A percentile compares a stretch with the other conserved stretches of the same genome.
phyloP scores from a whole-genome alignment of 2,329 filamentous ascomycete species.

The Botrytis byssoidea region DNA sequence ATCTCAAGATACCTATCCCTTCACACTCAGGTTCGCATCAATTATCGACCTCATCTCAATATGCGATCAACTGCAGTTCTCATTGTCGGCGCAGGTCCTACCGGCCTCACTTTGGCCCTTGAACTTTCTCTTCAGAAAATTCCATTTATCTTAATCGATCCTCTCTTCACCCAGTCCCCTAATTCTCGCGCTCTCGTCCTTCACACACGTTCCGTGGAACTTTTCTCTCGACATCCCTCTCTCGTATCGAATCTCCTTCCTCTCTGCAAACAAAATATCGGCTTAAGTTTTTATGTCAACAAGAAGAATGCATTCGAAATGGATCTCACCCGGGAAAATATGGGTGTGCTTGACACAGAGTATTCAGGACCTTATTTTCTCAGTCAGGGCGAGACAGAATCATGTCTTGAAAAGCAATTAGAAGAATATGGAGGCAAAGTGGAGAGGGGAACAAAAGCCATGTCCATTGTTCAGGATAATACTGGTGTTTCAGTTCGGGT shows the following conservation, averaged over 20 bases:
- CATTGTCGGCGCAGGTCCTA: conserved; percentile 48
- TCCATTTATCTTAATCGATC: conserved; percentile 44
- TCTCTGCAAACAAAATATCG: conserved; percentile 42
- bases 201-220: conserved; percentile 51
- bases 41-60: background rate
- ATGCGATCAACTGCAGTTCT: conserved; percentile 40
- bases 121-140: conserved; percentile 40
- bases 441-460: conserved; percentile 39
- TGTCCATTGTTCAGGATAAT: conserved; percentile 37
- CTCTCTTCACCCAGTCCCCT: conserved; percentile 37
- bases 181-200: conserved; percentile 47
- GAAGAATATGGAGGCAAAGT: conserved; percentile 33
- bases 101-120: conserved; percentile 45
- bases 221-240: conserved; percentile 47
- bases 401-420: conserved; percentile 37
- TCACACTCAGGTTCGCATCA: background rate
- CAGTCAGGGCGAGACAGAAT: conserved; percentile 42
- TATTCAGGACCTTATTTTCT: conserved; percentile 39
- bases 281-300: conserved; percentile 43
- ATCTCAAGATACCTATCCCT: background rate
- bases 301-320: conserved; percentile 38
- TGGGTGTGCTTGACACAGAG: conserved; percentile 34
- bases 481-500: conserved; percentile 37
- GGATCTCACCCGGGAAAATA: conserved; percentile 35
- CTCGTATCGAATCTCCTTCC: conserved; percentile 41